A percentile compares a stretch with the other conserved stretches of the same genome.
phyloP scores from a whole-genome alignment of 352 stramenopile species.

The Globisporangium echinulatum region DNA sequence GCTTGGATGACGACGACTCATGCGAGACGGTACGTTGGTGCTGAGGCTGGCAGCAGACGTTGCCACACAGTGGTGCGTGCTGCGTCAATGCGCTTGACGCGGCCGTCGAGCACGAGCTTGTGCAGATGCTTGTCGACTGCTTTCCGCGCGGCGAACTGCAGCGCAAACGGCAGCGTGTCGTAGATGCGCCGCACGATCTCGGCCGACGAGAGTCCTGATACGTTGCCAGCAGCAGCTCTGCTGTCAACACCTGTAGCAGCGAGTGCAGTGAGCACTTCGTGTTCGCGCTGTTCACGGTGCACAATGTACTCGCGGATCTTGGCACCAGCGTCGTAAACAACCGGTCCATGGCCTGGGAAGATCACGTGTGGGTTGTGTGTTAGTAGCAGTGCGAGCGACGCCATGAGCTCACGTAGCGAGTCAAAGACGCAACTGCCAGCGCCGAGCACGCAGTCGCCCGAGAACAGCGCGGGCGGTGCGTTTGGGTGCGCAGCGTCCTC shows the following conservation, averaged over 20 bases:
- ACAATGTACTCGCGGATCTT: conserved; percentile 77
- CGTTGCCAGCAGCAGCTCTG: neutral
- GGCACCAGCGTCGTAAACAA: conserved; percentile 46
- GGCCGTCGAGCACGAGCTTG: conserved; percentile 48
- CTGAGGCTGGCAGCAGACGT: neutral
- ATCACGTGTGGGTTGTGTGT: conserved; percentile 33
- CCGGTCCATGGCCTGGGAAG: conserved; percentile 69
- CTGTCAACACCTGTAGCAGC: neutral
- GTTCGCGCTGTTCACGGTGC: conserved; percentile 68
- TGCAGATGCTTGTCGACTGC: conserved; percentile 55
- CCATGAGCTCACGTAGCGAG: conserved; percentile 76
- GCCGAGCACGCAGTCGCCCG: conserved; percentile 81
- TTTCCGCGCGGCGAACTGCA: conserved; percentile 45
- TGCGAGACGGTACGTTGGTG: conserved; percentile 4
- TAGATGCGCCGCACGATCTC: conserved; percentile 55
- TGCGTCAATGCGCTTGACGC: conserved; percentile 7
- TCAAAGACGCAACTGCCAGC: conserved; percentile 84
- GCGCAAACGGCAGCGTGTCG: conserved; percentile 38
- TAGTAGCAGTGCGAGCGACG: conserved; percentile 49
- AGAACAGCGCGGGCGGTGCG: conserved; percentile 44
- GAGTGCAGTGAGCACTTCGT: conserved; percentile 50
- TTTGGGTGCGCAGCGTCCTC: conserved; percentile 4
- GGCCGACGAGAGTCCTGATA: conserved; percentile 21
- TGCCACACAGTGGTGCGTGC: neutral
- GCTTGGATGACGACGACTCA: neutral